phyloP scores from a whole-genome alignment of 73 alveolate genomes.

The Paramecium octaurelia region DNA sequence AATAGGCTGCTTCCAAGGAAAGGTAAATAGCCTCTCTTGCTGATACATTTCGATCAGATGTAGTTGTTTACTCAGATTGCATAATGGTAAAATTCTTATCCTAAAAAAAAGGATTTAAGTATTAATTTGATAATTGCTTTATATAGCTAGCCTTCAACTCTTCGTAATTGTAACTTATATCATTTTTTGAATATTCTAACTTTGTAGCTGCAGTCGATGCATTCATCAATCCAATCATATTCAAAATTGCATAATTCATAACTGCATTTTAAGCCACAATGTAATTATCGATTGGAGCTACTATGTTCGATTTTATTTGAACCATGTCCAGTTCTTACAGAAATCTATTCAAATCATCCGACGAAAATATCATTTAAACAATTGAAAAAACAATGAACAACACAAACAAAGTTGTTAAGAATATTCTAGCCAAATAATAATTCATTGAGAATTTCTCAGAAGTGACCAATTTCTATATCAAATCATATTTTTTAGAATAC shows the following conservation, averaged over 20 bases:
- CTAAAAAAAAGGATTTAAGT: slow-evolving; percentile 21
- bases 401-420: neutral
- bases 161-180: neutral
- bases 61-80: neutral
- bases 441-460: slow-evolving; percentile 19
- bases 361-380: neutral
- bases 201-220: neutral
- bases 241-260: neutral
- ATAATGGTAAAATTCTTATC: neutral
- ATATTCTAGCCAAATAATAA: neutral
- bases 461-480: neutral
- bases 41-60: neutral
- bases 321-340: slow-evolving; percentile 16
- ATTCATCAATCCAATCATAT: neutral
- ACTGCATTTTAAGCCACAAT: neutral
- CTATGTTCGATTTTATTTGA: neutral
- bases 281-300: slow-evolving; percentile 12
- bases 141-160: neutral
- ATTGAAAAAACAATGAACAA: neutral
- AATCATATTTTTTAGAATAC: slow-evolving; percentile 29
- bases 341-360: neutral
- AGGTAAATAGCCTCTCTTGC: neutral
- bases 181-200: slow-evolving; percentile 14
- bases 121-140: neutral
- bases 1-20: neutral